Evolutionary conservation across 176 grass and related monocot species (phyloP), one percentile per base, ranked within the genome.

Genomic region (Canna indica): DNA sequence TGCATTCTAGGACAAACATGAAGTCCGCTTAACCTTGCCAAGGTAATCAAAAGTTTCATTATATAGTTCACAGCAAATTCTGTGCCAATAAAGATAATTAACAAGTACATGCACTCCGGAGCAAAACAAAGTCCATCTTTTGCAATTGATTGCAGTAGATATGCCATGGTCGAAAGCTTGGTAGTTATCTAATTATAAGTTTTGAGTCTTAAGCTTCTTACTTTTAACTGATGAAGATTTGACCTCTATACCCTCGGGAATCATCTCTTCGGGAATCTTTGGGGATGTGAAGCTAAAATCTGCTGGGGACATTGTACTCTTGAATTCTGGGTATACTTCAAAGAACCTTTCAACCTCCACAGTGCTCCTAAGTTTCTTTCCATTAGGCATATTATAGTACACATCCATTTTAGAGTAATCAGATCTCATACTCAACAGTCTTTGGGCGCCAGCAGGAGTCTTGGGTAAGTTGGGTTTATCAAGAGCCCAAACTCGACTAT

Each of bases 401-500:
- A 79, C 83, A 75, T 97, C 93, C 81, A 92, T 83, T 92, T 97
- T 92, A 20, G 80, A 85, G 61, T 75, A 84, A 77, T 97, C 86
- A 41, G 83, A 26, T 79, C 88, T 84, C 88, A 97, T 92, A 47
- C 82, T 71, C 73, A 90, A 58, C 67, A 90, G 50, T 66, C 93
- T 85, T 78, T 97, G 85, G 0, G 86, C 90, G 12, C 74, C 76
- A 25, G 81, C 57, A 0, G 93, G 93, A 41, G 93, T 76, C 73
- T 97, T 97, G 24, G 84, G 93, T 77, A 90, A 56, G 76, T 92
- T 85, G 46, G 86, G 93, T 58, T 77, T 97, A 71, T 97, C 93
- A 1, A 90, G 71, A 65, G 85, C 86, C 93, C 93, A 97, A 57
- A 97, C 77, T 35, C 84, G 75, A 77, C 66, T 87, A 22, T 31